A percentile compares a stretch with the other conserved stretches of the same genome.
Conservation (phyloP, 176 grass and related monocot genomes). For the Hyparrhenia diplandra region DNA sequence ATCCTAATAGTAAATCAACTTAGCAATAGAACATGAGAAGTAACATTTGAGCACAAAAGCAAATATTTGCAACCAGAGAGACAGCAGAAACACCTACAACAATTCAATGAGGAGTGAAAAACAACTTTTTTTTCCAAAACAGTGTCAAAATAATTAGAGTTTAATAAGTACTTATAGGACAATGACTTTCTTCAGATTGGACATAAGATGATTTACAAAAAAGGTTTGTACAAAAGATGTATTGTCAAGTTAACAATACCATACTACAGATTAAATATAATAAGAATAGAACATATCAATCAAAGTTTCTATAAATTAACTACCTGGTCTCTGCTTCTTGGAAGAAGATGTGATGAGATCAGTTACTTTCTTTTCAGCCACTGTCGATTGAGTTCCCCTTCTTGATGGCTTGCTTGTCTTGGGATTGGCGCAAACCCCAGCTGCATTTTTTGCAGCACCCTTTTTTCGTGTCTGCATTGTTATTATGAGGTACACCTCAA, state of each 20-base stretch:
- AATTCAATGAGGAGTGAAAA: conserved; percentile 2
- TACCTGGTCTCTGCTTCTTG: conserved; percentile 83
- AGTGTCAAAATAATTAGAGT: conserved; percentile 4
- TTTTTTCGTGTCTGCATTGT: conserved; percentile 86
- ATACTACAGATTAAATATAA: too few relatives aligned
- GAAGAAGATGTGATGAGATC: conserved; percentile 90
- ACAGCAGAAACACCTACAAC: background rate
- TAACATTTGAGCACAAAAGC: background rate
- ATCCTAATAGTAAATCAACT: background rate
- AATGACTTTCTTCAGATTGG: background rate
- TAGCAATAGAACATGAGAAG: background rate
- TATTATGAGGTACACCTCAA: conserved; percentile 18
- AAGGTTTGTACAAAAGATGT: too few relatives aligned
- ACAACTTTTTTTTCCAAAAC: background rate
- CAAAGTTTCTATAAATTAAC: too few relatives aligned
- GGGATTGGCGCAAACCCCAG: conserved; percentile 31
- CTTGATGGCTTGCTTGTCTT: conserved; percentile 44
- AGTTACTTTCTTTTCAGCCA: conserved; percentile 76
- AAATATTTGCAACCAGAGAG: background rate
- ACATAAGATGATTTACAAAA: background rate
- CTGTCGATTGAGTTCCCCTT: conserved; percentile 39
- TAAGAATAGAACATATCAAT: too few relatives aligned
- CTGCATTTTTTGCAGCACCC: conserved; percentile 46
- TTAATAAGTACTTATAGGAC: background rate
- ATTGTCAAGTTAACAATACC: too few relatives aligned